Evolutionary conservation across 441 rosid species (phyloP).

Genomic region (Lepidium campestre): DNA sequence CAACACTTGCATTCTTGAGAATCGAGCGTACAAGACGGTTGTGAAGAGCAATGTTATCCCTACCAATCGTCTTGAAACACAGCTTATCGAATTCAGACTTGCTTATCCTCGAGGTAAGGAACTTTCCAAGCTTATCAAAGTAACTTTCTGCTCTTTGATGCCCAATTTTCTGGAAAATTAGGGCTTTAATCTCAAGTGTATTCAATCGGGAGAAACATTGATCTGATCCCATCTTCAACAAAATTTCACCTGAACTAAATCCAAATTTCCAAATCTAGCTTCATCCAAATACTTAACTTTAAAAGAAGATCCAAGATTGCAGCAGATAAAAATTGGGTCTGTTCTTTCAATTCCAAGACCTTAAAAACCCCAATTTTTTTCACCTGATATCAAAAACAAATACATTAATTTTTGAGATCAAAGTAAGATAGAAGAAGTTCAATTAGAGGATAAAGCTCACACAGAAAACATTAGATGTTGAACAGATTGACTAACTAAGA

Average conservation of each 20-base stretch:
- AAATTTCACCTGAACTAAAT: slow-evolving; percentile 4
- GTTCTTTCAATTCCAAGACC: not conserved
- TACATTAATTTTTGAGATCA: not conserved
- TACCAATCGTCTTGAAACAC: slow-evolving; percentile 54
- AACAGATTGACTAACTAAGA: slow-evolving; percentile 8
- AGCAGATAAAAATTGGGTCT: not conserved
- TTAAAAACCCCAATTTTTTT: not conserved
- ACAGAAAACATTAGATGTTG: not conserved
- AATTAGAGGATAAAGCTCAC: not conserved
- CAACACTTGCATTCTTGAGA: slow-evolving; percentile 54
- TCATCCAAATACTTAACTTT: slow-evolving; percentile 2
- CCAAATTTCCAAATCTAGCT: not conserved
- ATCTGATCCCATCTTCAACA: slow-evolving; percentile 25
- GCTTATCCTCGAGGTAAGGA: slow-evolving; percentile 50
- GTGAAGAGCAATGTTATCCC: slow-evolving; percentile 66
- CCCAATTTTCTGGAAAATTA: slow-evolving; percentile 45
- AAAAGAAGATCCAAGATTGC: slow-evolving; percentile 4
- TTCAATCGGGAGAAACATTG: slow-evolving; percentile 10
- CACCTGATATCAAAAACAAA: slow-evolving; percentile 4
- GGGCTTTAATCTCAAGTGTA: slow-evolving; percentile 13
- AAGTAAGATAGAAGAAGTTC: not conserved
- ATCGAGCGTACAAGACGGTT: slow-evolving; percentile 62
- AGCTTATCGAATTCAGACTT: slow-evolving; percentile 63
- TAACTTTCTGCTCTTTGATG: slow-evolving; percentile 60
- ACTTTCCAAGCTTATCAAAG: slow-evolving; percentile 61